Evolutionary conservation across 257 asterid species (phyloP), one percentile per base, ranked within the genome.

Genomic region (Solanum lignicaule): DNA sequence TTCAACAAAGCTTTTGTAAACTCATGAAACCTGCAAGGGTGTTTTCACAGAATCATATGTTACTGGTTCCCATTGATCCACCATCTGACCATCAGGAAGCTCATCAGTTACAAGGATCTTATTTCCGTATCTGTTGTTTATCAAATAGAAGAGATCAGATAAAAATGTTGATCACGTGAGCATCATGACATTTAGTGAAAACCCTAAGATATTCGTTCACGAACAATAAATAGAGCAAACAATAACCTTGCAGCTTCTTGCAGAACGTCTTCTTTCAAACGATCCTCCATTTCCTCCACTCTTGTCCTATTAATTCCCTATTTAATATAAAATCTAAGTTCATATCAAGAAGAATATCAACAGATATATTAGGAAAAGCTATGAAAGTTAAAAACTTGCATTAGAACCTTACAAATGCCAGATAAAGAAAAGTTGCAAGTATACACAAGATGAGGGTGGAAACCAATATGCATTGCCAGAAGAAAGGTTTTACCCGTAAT

Each of bases 61-160:
- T 90, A 96, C 95, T 87, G 99, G 98, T 91, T 96, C 99, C 99
- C 99, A 96, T 87, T 96, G 99, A 91, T 96, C 99, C 88, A 96
- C 99, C 99, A 96, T 96, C 92, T 96, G 99, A 90, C 99, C 99
- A 93, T 96, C 98, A 91, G 98, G 99, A 82, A 96, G 93, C 91
- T 96, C 99, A 92, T 96, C 99, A 87, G 99, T 96, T 69, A 96
- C 99, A 84, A 96, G 98, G 94, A 96, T 95, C 92, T 96, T 96
- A 92, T 93, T 95, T 92, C 98, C 98, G 86, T 96, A 96, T 91
- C 99, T 96, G 98, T 90, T 87, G 27, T 86, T 89, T 89, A 89
- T 82, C 31, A 90, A 92, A 85, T 82, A 83, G 87, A 43, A 83
- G 36, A 83, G 38, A 87, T 71, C 62, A 84, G 66, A 71, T 88